Percentiles rank a stretch among this genome's conserved stretches.
These are phyloP conservation scores for Coniochaeta sp. DNA, from an alignment of 2,329 filamentous ascomycete species.

Conservation along the genomic window DNA sequence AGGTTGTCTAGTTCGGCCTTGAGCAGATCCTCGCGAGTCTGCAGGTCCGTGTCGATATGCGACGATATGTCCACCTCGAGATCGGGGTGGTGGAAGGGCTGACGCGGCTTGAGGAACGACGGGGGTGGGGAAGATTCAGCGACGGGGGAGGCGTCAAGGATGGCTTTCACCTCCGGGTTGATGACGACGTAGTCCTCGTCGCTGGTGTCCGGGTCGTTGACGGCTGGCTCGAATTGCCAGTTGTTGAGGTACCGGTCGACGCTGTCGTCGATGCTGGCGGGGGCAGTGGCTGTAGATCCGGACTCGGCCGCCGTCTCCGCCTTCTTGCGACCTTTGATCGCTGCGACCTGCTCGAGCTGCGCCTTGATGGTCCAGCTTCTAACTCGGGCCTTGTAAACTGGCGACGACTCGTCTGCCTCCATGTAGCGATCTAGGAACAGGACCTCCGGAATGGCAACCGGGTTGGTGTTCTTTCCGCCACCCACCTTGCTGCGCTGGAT, in stretches of 20 bases:
- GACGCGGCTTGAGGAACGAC: conserved; percentile 27
- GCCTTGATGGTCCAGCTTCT: conserved; percentile 69
- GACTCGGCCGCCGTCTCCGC: neutral
- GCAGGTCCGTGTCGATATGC: conserved; percentile 23
- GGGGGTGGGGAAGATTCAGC: neutral
- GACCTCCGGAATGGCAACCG: conserved; percentile 70
- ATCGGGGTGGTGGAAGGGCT: neutral
- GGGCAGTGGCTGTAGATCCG: neutral
- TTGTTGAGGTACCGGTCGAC: neutral
- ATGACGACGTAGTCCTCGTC: neutral
- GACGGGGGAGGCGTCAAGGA: neutral
- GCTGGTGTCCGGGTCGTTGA: neutral
- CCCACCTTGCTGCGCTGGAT: conserved; percentile 78
- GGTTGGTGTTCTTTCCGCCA: conserved; percentile 66
- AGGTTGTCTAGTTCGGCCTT: conserved; percentile 33
- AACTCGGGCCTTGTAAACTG: conserved; percentile 56
- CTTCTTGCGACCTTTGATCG: neutral
- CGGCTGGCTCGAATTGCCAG: neutral
- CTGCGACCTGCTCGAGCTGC: conserved; percentile 23
- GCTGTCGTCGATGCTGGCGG: neutral
- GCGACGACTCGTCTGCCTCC: conserved; percentile 53
- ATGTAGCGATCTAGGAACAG: conserved; percentile 88
- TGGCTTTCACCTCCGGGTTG: neutral
- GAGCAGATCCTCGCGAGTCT: conserved; percentile 12
- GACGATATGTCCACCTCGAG: conserved; percentile 31